Base-by-base conservation (phyloP, 2,329 filamentous ascomycete species). In the Magnaporthales sp. region DNA sequence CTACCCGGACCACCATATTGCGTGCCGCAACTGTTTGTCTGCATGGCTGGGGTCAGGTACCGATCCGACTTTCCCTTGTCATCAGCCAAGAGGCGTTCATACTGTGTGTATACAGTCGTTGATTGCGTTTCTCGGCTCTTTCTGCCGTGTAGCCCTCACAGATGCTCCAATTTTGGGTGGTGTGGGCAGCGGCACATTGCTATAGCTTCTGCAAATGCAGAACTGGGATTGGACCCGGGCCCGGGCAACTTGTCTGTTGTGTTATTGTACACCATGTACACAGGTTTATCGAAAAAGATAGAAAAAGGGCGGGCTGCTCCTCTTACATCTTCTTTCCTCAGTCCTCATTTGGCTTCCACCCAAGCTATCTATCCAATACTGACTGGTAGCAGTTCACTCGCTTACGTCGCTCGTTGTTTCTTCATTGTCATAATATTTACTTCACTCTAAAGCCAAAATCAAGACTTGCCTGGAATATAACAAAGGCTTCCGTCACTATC, bases 361-460 rank as follows among this genome's bases (percentile, higher is more conserved):
- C 31, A 67, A 70, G 70, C 51, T 56, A 22, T 56, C 19, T 70
- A 67, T 72, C 70, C n/a, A n/a, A n/a, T n/a, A n/a, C n/a, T n/a
- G n/a, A 62, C 65, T 66, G 68, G 68, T 68, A 69, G 54, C 71
- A 68, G 67, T 70, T 54, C 71, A 66, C 67, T 72, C 70, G 69
- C 70, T 71, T 66, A 56, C 58, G 66, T 71, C 70, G 69, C 68
- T 72, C 70, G 66, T 67, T 69, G 62, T 67, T 32, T 26, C 24
- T 27, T 51, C 9, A 15, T 51, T 51, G 38, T n/a, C 19, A 51
- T 51, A 51, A 51, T 51, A 51, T 19, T 51, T 9, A 19, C 3
- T 19, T 46, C 32, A 51, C 5, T 51, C 19, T 8, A 9, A 51
- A 51, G 6, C 38, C 3, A n/a, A n/a, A n/a, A n/a, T n/a, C 38